Evolutionary conservation across 2,329 filamentous ascomycete genomes (phyloP).

Genomic region (Ilyonectria destructans): DNA sequence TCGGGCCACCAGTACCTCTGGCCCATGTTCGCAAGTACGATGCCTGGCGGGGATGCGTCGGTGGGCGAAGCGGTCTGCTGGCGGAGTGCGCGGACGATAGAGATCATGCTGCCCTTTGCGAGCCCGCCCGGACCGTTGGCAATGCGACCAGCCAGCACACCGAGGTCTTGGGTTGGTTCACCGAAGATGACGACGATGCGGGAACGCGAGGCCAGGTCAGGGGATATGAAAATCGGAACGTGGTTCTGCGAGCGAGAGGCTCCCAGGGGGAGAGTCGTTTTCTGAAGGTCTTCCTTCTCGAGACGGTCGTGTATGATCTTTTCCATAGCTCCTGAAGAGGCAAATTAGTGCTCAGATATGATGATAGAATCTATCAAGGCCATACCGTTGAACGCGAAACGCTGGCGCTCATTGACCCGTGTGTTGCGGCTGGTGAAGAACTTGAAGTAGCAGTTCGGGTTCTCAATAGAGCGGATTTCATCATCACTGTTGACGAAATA

Average conservation of each 20-base stretch:
- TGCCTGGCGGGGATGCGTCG: conserved; percentile 63
- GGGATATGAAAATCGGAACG: conserved; percentile 76
- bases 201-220: conserved; percentile 68
- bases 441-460: conserved; percentile 81
- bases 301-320: conserved; percentile 76
- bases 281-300: conserved; percentile 71
- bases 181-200: conserved; percentile 84
- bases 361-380: background rate
- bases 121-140: conserved; percentile 77
- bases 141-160: conserved; percentile 80
- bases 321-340: conserved; percentile 72
- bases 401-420: conserved; percentile 84
- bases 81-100: conserved; percentile 69
- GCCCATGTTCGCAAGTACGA: conserved; percentile 85
- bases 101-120: conserved; percentile 78
- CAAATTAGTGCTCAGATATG: background rate
- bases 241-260: conserved; percentile 67
- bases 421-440: conserved; percentile 82
- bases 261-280: conserved; percentile 74
- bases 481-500: conserved; percentile 86
- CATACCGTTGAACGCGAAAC: conserved; percentile 82
- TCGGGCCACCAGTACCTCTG: conserved; percentile 84
- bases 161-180: conserved; percentile 80
- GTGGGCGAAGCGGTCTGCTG: conserved; percentile 53
- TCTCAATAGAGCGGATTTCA: conserved; percentile 79